phyloP scores from a whole-genome alignment of 768 basidiomycete genomes.

The Podaxis sp. region DNA sequence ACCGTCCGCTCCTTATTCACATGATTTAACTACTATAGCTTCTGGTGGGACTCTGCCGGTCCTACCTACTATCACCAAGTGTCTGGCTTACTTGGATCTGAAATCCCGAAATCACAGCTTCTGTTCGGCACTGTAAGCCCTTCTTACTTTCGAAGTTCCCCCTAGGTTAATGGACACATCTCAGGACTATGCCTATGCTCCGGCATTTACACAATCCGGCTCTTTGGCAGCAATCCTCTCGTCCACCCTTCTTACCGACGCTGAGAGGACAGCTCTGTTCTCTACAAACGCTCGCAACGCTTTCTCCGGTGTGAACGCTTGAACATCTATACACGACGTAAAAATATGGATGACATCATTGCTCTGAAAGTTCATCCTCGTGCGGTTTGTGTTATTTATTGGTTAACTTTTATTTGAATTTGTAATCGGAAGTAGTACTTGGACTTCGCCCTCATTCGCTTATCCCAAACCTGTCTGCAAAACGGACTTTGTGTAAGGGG shows the following conservation, averaged over 20 bases:
- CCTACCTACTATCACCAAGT: constrained; percentile 37
- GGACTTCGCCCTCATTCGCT: not conserved
- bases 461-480: not conserved
- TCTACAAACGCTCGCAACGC: constrained; percentile 19
- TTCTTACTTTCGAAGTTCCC: not conserved
- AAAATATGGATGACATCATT: not conserved
- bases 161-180: not conserved
- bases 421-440: not conserved
- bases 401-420: not conserved
- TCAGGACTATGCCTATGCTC: constrained; percentile 32
- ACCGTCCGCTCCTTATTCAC: not conserved
- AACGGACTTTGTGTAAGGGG: not conserved
- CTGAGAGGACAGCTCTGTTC: constrained; percentile 23
- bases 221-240: constrained; percentile 22
- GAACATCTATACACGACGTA: not conserved
- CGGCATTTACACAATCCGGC: constrained; percentile 22
- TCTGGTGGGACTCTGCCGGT: constrained; percentile 40
- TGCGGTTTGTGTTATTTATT: not conserved
- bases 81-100: constrained; percentile 30
- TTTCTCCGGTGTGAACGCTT: constrained; percentile 9
- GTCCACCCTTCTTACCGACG: constrained; percentile 22
- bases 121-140: constrained; percentile 34
- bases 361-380: not conserved
- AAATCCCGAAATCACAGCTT: constrained; percentile 31
- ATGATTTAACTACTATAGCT: constrained; percentile 16